phyloP scores from a whole-genome alignment of 2,329 filamentous ascomycete genomes.

The Aspergillus neotritici region DNA sequence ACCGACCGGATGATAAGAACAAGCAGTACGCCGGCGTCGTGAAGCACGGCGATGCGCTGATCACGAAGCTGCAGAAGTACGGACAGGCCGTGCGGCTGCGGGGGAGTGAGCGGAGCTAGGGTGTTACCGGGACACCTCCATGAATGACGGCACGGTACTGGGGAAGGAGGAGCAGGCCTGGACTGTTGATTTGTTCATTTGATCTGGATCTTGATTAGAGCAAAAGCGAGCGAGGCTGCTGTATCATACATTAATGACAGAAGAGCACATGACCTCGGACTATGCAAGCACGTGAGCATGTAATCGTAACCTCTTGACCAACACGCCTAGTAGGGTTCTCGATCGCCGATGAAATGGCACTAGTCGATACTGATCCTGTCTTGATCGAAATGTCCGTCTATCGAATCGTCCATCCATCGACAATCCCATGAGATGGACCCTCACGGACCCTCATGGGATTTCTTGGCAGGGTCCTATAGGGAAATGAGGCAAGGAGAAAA shows the following conservation, averaged over 20 bases:
- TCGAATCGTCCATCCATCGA: no score
- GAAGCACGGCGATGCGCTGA: conserved; percentile 93
- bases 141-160: neutral
- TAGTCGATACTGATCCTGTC: neutral
- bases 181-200: conserved; percentile 8
- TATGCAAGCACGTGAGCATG: no score
- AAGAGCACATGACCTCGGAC: conserved; percentile 12
- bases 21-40: conserved; percentile 99
- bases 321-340: no score
- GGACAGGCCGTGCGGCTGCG: conserved; percentile 90
- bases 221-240: conserved; percentile 19
- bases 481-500: no score
- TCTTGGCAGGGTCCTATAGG: no score
- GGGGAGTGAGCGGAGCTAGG: conserved; percentile 81
- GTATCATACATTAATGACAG: conserved; percentile 20
- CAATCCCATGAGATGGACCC: no score
- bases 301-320: no score
- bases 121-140: neutral
- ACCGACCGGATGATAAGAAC: conserved; percentile 97
- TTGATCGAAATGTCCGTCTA: no score
- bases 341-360: neutral
- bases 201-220: conserved; percentile 13
- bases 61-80: conserved; percentile 99
- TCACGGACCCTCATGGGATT: no score
- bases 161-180: neutral